Base-by-base conservation (phyloP, 768 basidiomycete species). In the Tephrocybe rancida region DNA sequence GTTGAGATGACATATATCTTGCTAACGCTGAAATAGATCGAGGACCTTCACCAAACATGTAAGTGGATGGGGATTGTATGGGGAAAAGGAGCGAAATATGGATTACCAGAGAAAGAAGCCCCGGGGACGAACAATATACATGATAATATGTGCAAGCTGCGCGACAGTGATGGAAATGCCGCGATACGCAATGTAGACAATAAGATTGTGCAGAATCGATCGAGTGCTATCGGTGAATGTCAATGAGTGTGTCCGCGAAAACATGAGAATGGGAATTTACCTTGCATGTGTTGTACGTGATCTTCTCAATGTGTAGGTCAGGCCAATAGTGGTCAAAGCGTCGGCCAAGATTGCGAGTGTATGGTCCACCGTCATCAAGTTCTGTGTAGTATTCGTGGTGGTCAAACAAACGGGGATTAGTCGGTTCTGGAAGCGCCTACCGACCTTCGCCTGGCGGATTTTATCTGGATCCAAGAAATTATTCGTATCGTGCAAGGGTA, bases 131-230 rank as follows among this genome's bases (percentile, higher is more conserved):
- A 53, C 19, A 7, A 60, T 22, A 39, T 47, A 60, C 50, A 55
- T 57, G 3, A 46, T 26, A 10, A 57, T 47, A 21, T 57, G 59
- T 19, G 30, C 59, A 19, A 60, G 29, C 27, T 60, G 59, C 10
- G 39, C 24, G 5, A 52, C 2, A 6, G 38, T 30, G 29, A 60
- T 29, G 0, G 57, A 25, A 19, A 55, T 50, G 11, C 59, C 59
- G 16, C 56, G 55, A 6, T 56, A 52, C 11, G 54, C 19, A 3
- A 42, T 30, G 29, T 57, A 57, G 0, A 55, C 18, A 10, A 60
- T 13, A 8, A 60, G 43, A 14, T 50, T 44, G 13, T 50, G 53
- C 18, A 60, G 53, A 0, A 60, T 16, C 3, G 52, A 52, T 14
- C 44, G 56, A 21, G 49, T 56, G 2, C 48, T 49, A 27, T 19